Conservation (phyloP, 2,329 filamentous ascomycete genomes). For the Chlorencoelia australis region DNA sequence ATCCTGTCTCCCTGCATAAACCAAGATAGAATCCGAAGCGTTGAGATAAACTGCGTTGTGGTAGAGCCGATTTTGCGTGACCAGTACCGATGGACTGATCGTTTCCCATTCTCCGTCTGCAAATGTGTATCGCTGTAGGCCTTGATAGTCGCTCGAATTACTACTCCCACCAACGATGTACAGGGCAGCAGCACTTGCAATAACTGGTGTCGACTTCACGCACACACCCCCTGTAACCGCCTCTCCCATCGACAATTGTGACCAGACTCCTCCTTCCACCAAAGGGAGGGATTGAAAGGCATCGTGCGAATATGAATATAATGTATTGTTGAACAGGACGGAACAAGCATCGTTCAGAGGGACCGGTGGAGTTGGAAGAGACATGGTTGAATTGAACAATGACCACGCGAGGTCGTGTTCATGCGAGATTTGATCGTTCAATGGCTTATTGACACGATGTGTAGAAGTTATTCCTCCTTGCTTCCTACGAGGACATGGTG, state of each 20-base stretch:
- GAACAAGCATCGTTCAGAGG: slow-evolving; percentile 72
- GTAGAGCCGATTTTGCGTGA: slow-evolving; percentile 51
- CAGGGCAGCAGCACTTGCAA: slow-evolving; percentile 50
- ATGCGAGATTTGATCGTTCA: slow-evolving; percentile 6
- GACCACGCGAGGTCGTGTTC: slow-evolving; percentile 10
- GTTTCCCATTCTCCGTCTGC: slow-evolving; percentile 46
- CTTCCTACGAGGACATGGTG: not conserved
- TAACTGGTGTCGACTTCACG: slow-evolving; percentile 54
- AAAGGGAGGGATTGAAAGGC: slow-evolving; percentile 69
- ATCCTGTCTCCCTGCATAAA: slow-evolving; percentile 69
- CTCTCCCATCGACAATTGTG: slow-evolving; percentile 51
- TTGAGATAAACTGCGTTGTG: slow-evolving; percentile 71
- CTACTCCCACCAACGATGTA: slow-evolving; percentile 67
- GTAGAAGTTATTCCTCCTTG: too few species aligned
- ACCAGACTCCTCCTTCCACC: slow-evolving; percentile 62
- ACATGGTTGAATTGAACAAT: slow-evolving; percentile 18
- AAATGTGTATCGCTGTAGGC: slow-evolving; percentile 63
- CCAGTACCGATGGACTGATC: slow-evolving; percentile 32
- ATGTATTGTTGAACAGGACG: slow-evolving; percentile 66
- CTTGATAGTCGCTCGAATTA: slow-evolving; percentile 47
- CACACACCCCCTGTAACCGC: slow-evolving; percentile 68
- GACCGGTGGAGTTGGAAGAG: slow-evolving; percentile 56
- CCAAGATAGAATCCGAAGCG: slow-evolving; percentile 58
- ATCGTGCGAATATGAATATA: slow-evolving; percentile 71
- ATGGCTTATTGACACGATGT: not conserved